These are phyloP conservation scores for Penicillium canescens DNA, from an alignment of 495 filamentous ascomycete genomes.

Conservation along the genomic window DNA sequence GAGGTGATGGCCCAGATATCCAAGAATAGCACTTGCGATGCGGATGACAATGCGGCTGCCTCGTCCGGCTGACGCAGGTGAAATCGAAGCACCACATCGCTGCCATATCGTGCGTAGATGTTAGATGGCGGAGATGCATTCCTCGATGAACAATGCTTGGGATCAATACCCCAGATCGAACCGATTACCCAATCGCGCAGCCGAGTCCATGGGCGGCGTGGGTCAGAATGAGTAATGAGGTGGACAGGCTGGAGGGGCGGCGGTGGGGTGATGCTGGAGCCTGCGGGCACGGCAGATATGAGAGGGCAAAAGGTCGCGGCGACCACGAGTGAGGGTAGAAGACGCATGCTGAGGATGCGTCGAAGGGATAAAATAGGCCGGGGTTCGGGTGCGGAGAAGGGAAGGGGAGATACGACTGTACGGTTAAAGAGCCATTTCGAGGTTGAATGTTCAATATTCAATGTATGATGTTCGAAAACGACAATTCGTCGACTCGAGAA, in stretches of 20 bases:
- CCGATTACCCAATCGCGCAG: constrained; percentile 66
- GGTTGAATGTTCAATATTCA: background rate
- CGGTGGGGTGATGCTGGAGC: constrained; percentile 42
- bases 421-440: background rate
- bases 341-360: constrained; percentile 13
- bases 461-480: too few species aligned
- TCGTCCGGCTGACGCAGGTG: constrained; percentile 70
- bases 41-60: constrained; percentile 69
- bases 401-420: background rate
- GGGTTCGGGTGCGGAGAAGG: constrained; percentile 4
- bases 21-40: constrained; percentile 72
- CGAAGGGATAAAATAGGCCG: constrained; percentile 8
- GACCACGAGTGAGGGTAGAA: constrained; percentile 28
- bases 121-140: constrained; percentile 41
- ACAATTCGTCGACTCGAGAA: too few species aligned
- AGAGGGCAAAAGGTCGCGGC: constrained; percentile 21
- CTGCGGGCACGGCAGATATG: constrained; percentile 41
- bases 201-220: constrained; percentile 47
- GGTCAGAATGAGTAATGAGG: constrained; percentile 32
- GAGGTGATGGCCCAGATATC: constrained; percentile 89
- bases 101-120: constrained; percentile 66
- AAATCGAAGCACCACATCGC: constrained; percentile 87
- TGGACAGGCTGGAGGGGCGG: constrained; percentile 39
- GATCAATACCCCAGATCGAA: constrained; percentile 57
- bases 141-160: constrained; percentile 23